phyloP scores from a whole-genome alignment of 73 alveolate species.

The Paramecium octaurelia region DNA sequence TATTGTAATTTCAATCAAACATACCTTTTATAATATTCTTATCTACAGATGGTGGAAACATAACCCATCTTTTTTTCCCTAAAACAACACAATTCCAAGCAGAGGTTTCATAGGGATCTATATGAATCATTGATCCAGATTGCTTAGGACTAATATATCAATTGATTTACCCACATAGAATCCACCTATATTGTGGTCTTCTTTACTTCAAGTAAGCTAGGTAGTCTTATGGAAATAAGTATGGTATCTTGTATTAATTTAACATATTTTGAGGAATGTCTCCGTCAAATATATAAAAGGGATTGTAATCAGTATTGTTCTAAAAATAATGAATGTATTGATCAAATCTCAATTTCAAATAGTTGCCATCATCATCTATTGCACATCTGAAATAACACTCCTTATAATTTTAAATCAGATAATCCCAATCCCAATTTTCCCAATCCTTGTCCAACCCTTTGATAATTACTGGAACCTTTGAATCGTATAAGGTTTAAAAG shows the following conservation, averaged over 20 bases:
- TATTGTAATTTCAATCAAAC: neutral
- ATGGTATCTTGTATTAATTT: neutral
- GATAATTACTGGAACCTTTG: neutral
- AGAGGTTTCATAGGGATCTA: slow-evolving; percentile 77
- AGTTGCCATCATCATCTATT: slow-evolving; percentile 41
- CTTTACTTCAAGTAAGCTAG: neutral
- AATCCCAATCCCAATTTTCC: neutral
- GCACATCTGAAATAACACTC: neutral
- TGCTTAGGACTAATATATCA: slow-evolving; percentile 71
- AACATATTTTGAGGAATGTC: neutral
- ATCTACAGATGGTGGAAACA: slow-evolving; percentile 70
- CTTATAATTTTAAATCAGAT: neutral
- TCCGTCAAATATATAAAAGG: slow-evolving; percentile 24
- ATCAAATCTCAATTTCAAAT: neutral
- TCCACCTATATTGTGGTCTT: slow-evolving; percentile 86
- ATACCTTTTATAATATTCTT: slow-evolving; percentile 53
- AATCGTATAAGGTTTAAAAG: neutral
- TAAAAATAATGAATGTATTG: neutral
- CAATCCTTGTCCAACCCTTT: neutral
- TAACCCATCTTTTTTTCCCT: slow-evolving; percentile 79
- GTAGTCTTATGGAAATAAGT: neutral
- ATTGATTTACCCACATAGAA: slow-evolving; percentile 63
- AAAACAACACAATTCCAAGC: slow-evolving; percentile 80
- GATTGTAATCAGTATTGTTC: neutral
- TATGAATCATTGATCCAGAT: slow-evolving; percentile 74